Conservation (phyloP, 106 monocot species). For the Platanthera zijinensis region DNA sequence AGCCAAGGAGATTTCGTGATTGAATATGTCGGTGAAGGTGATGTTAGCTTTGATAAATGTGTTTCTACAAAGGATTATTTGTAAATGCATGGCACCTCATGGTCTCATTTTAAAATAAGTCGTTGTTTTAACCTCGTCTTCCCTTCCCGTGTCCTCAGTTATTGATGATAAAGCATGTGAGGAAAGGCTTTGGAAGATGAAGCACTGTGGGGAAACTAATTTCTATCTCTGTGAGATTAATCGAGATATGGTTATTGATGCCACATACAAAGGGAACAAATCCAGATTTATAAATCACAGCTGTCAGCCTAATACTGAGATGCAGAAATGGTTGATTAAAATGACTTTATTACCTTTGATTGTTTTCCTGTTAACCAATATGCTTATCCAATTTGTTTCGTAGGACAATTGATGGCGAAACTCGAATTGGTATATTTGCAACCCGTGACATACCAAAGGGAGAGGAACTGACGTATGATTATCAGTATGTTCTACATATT, state of each 20-base stretch:
- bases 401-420: slow-evolving; percentile 93
- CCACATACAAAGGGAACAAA: slow-evolving; percentile 94
- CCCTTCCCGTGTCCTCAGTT: slow-evolving; percentile 28
- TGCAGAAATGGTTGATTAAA: slow-evolving; percentile 91
- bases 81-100: neutral
- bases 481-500: no score
- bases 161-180: slow-evolving; percentile 99
- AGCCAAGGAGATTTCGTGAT: slow-evolving; percentile 88
- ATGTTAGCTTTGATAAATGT: slow-evolving; percentile 4
- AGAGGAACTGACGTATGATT: slow-evolving; percentile 87
- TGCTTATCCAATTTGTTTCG: slow-evolving; percentile 17
- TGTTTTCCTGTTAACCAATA: neutral
- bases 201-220: slow-evolving; percentile 73
- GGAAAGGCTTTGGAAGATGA: slow-evolving; percentile 97
- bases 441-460: slow-evolving; percentile 71
- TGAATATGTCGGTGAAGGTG: slow-evolving; percentile 99
- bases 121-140: neutral
- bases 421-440: slow-evolving; percentile 98
- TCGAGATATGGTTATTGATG: slow-evolving; percentile 99
- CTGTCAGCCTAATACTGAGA: slow-evolving; percentile 95
- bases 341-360: slow-evolving; percentile 1
- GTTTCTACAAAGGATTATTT: slow-evolving; percentile 10
- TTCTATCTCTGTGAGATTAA: slow-evolving; percentile 94
- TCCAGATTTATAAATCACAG: slow-evolving; percentile 98
- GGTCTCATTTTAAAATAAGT: neutral